Percentiles rank a stretch among this genome's conserved stretches.
These are phyloP conservation scores for Phylloporus sp. DNA, from an alignment of 768 basidiomycete species.

Conservation along the genomic window DNA sequence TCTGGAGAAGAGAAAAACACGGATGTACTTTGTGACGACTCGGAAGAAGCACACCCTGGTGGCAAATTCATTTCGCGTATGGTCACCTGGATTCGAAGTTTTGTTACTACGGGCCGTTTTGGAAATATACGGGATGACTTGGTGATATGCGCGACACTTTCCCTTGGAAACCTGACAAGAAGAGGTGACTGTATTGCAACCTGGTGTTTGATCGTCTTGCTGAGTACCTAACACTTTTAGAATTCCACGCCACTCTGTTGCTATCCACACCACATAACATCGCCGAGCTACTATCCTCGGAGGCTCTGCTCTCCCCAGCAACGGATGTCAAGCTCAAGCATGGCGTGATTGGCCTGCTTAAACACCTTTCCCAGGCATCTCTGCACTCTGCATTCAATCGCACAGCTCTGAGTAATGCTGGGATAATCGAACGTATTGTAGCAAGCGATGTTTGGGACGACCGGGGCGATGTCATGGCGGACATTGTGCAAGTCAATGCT, in stretches of 20 bases:
- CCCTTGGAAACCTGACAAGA: slow-evolving; percentile 77
- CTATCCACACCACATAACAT: slow-evolving; percentile 64
- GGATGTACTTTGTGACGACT: slow-evolving; percentile 73
- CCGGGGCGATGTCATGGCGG: slow-evolving; percentile 72
- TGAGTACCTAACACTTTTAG: slow-evolving; percentile 33
- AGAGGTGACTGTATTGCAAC: slow-evolving; percentile 47
- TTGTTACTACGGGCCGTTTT: slow-evolving; percentile 38
- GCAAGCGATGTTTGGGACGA: slow-evolving; percentile 67
- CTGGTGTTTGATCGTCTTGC: not conserved
- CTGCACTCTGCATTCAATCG: slow-evolving; percentile 58
- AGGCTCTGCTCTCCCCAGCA: slow-evolving; percentile 47
- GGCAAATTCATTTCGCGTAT: slow-evolving; percentile 70
- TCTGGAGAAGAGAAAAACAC: slow-evolving; percentile 78
- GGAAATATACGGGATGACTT: slow-evolving; percentile 62
- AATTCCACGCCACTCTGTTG: slow-evolving; percentile 56
- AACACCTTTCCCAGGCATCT: slow-evolving; percentile 75
- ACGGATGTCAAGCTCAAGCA: slow-evolving; percentile 85
- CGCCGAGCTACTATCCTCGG: slow-evolving; percentile 56
- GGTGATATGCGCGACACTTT: slow-evolving; percentile 76
- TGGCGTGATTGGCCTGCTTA: slow-evolving; percentile 80
- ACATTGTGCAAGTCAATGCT: slow-evolving; percentile 82
- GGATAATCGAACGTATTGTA: slow-evolving; percentile 59
- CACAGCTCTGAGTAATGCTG: slow-evolving; percentile 52
- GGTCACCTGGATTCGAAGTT: slow-evolving; percentile 69
- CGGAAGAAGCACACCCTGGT: slow-evolving; percentile 52